These are phyloP conservation scores for Penicillium argentinense DNA, from an alignment of 495 filamentous ascomycete genomes.

Conservation along the genomic window DNA sequence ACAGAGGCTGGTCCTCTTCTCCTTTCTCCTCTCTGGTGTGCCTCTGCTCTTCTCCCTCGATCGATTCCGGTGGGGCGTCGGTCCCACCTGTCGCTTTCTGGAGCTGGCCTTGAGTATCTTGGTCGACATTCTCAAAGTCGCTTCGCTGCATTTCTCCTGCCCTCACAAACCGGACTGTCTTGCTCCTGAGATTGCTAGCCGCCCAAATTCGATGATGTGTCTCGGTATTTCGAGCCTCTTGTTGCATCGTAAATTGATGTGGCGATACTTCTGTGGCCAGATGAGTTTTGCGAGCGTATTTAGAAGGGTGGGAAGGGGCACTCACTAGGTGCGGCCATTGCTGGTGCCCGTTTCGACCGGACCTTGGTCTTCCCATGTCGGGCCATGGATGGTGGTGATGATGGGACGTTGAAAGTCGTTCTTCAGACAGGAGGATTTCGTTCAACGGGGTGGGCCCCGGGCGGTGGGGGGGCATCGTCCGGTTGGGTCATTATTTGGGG, in stretches of 20 bases:
- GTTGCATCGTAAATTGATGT: conserved; percentile 58
- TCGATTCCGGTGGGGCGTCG: background rate
- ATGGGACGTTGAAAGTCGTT: background rate
- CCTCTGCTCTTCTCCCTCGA: background rate
- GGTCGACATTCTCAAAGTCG: conserved; percentile 21
- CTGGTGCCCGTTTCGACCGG: conserved; percentile 16
- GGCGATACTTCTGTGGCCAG: conserved; percentile 14
- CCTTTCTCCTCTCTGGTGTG: conserved; percentile 2
- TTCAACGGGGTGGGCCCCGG: conserved; percentile 9
- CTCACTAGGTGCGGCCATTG: conserved; percentile 9
- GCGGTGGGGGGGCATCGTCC: conserved; percentile 11
- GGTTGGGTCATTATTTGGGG: no score
- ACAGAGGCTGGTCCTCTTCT: conserved; percentile 7
- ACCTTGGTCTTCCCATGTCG: conserved; percentile 31
- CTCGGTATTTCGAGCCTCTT: conserved; percentile 78
- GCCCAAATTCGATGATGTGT: conserved; percentile 46
- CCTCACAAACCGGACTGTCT: conserved; percentile 72
- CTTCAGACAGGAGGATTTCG: background rate
- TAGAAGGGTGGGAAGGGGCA: background rate
- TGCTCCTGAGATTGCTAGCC: conserved; percentile 46
- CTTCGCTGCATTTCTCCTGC: conserved; percentile 59
- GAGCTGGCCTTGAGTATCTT: conserved; percentile 5
- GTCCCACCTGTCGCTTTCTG: background rate
- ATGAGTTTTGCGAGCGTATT: background rate
- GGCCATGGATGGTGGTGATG: conserved; percentile 17